Evolutionary conservation across 306 rosid species (phyloP).

Genomic region (Astragalus membranaceus): DNA sequence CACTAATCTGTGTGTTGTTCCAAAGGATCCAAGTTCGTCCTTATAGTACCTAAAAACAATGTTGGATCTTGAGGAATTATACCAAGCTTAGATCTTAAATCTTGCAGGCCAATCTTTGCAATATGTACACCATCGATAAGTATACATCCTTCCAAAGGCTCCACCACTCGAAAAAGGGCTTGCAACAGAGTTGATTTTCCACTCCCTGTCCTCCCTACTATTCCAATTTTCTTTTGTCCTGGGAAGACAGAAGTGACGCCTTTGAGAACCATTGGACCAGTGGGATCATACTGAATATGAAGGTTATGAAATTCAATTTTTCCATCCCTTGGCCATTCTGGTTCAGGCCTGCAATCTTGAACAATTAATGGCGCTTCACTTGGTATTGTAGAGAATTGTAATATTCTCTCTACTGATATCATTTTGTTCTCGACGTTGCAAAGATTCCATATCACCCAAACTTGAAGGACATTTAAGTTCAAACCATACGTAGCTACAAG

Average conservation of each 20-base stretch:
- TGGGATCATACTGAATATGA: too few species aligned
- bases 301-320: too few species aligned
- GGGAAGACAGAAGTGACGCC: too few species aligned
- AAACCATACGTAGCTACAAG: conserved; percentile 76
- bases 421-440: conserved; percentile 90
- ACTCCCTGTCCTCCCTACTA: too few species aligned
- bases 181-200: too few species aligned
- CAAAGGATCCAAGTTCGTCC: conserved; percentile 67
- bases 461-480: conserved; percentile 72
- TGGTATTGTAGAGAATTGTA: conserved; percentile 58
- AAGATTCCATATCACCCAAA: conserved; percentile 89
- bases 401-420: conserved; percentile 88
- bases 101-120: conserved; percentile 62
- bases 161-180: too few species aligned
- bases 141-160: conserved; percentile 47
- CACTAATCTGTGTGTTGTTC: conserved; percentile 53
- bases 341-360: too few species aligned
- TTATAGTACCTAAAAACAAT: conserved; percentile 58
- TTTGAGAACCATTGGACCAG: too few species aligned
- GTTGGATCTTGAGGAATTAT: conserved; percentile 81
- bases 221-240: too few species aligned
- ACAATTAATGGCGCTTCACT: conserved; percentile 70
- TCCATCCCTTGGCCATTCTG: too few species aligned
- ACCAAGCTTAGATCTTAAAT: conserved; percentile 66
- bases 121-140: conserved; percentile 55